Base-by-base conservation (phyloP, 2,329 filamentous ascomycete species). In the Penicillium sp. region DNA sequence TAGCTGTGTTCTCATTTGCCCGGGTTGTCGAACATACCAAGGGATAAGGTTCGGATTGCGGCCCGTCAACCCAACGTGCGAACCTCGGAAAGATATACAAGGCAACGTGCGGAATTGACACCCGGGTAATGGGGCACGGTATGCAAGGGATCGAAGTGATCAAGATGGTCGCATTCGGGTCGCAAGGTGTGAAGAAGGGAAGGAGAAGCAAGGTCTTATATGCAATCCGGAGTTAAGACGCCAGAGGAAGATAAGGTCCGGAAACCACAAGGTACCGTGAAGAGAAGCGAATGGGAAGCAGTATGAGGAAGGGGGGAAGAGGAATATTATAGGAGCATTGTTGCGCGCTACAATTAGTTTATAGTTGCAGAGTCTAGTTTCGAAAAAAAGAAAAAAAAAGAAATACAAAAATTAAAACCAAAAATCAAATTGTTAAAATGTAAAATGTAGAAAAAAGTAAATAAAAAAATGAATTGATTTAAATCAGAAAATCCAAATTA, bases 31-130 rank as follows among this genome's bases (percentile, higher is more conserved):
- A 40, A 49, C 58, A 55, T 61, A 65, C 62, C 61, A 49, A 40
- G 50, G 54, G 18, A 60, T 63, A 60, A 61, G 55, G 59, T 65
- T 65, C 42, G 56, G 51, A 61, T 64, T 60, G 58, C 63, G 61
- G 62, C 57, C 61, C 62, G 61, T 47, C 47, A 58, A 53, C 49
- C 53, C 58, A 63, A 59, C 58, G 58, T 64, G 60, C 45, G 37
- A 40, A 40, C 37, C 37, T 40, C n/a, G 37, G 18, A 40, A 20
- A 40, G 37, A 40, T 40, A 40, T 40, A 40, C 1, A 40, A 40
- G 37, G 37, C 37, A 40, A 40, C 18, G n/a, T 40, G 27, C 37
- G 27, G 52, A 45, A 54, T 53, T 49, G 46, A 59, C 33, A 54
- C 48, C 46, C 48, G 20, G 23, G 58, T 50, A 48, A 42, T 42